Base-by-base conservation (phyloP, 805 yeast genomes). In the Lachancea kluyveri region DNA sequence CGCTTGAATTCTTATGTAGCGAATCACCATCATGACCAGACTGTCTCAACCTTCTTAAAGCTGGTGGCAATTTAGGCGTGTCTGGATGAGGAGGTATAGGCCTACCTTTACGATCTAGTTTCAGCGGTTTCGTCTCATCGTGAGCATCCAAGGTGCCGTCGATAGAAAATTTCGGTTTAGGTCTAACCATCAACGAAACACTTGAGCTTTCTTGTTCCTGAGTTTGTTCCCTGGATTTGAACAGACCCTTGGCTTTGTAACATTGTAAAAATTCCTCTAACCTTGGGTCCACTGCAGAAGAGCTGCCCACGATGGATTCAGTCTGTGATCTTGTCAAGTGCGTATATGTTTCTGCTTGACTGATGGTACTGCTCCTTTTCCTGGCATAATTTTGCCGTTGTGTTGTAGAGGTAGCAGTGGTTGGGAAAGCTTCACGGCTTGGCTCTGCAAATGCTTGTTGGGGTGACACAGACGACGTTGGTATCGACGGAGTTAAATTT, bases 11-110 rank as follows among this genome's bases (percentile, higher is more conserved):
- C 34, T 17, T 26, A 30, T 25, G 23, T 23, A 8, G 18, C 22
- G 21, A 36, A 7, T 21, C 31, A 15, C 20, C 31, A 17, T 6
- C 17, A 9, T 24, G 33, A n/a, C 16, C 8, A 19, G 8, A 10
- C 8, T 22, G 6, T 12, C 16, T 22, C 26, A n/a, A n/a, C n/a
- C n/a, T n/a, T n/a, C 64, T 46, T 7, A 74, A 54, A 1, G 76
- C 75, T 3, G 78, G 64, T 5, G 76, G 77, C 10, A 68, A 47
- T 20, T 58, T 64, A 2, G 77, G 65, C 28, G 36, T 46, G 15
- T 48, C 50, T 2, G 78, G 78, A 45, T 72, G 77, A 4, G 70
- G 54, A 3, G 79, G 80, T 6, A 74, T 54, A 5, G 67, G 68
- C 41, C 70, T 64, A 1, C 70, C 70, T 20, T 56, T 57, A 1